A percentile compares a stretch with the other conserved stretches of the same genome.
Conservation (phyloP, 2,329 filamentous ascomycete genomes). For the Ceratocystis cacaofunesta region DNA sequence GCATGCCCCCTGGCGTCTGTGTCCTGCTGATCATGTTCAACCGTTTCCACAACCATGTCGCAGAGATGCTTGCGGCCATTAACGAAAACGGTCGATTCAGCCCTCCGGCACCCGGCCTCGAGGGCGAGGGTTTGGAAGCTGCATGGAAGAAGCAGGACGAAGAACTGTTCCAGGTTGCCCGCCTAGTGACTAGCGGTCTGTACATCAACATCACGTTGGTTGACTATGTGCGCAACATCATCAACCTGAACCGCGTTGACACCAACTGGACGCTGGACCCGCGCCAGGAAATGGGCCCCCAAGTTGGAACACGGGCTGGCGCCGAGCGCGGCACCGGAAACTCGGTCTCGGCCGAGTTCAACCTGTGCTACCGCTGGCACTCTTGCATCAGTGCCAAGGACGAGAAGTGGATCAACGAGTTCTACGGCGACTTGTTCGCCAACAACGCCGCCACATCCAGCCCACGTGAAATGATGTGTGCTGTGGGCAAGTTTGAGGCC, state of each 20-base stretch:
- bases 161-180: constrained; percentile 64
- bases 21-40: constrained; percentile 66
- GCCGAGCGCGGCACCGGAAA: constrained; percentile 64
- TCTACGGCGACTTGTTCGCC: constrained; percentile 33
- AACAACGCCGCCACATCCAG: constrained; percentile 27
- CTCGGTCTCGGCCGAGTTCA: constrained; percentile 77
- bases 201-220: constrained; percentile 67
- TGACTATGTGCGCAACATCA: constrained; percentile 66
- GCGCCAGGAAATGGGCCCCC: constrained; percentile 48
- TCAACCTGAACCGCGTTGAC: constrained; percentile 44
- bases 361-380: constrained; percentile 78
- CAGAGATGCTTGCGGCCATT: constrained; percentile 63
- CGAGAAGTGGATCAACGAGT: constrained; percentile 63
- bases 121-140: constrained; percentile 33
- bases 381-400: constrained; percentile 61
- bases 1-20: constrained; percentile 56
- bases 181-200: constrained; percentile 57
- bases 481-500: constrained; percentile 47
- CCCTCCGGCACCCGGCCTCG: constrained; percentile 38
- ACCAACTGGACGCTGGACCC: constrained; percentile 74
- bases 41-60: constrained; percentile 77
- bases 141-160: constrained; percentile 59
- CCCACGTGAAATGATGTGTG: constrained; percentile 44
- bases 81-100: constrained; percentile 72
- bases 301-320: constrained; percentile 37